phyloP scores from a whole-genome alignment of 2,329 filamentous ascomycete genomes.

The Acrodontium crateriforme region DNA sequence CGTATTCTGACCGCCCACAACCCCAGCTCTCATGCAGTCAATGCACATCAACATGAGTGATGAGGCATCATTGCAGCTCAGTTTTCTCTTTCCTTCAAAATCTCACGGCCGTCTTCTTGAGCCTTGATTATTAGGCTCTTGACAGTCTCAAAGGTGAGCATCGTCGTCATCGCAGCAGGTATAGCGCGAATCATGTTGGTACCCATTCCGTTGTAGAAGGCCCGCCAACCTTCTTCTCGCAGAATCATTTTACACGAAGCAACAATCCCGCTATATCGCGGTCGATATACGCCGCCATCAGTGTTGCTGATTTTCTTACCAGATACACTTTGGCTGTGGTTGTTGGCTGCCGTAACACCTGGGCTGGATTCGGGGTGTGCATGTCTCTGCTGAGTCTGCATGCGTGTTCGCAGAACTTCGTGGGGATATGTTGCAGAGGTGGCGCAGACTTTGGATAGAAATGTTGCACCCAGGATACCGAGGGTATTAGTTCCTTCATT shows the following conservation, averaged over 20 bases:
- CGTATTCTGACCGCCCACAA: no score
- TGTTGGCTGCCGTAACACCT: constrained; percentile 37
- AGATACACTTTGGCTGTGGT: constrained; percentile 18
- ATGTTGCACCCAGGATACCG: constrained; percentile 75
- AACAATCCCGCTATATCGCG: constrained; percentile 62
- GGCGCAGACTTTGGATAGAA: constrained; percentile 86
- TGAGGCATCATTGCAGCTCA: no score
- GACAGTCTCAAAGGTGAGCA: constrained; percentile 87
- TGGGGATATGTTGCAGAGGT: constrained; percentile 95
- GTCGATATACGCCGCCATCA: constrained; percentile 40
- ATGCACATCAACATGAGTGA: no score
- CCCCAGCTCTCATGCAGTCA: no score
- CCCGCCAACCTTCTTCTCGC: constrained; percentile 83
- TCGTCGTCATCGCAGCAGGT: constrained; percentile 89
- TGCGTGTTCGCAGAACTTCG: constrained; percentile 81
- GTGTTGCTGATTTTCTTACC: constrained; percentile 27
- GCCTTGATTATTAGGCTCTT: constrained; percentile 39
- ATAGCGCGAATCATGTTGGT: constrained; percentile 96
- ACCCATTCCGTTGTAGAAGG: constrained; percentile 93
- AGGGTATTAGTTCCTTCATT: constrained; percentile 48
- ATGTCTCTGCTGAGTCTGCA: constrained; percentile 83
- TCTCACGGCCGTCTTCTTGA: constrained; percentile 36
- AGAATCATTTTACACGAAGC: constrained; percentile 76
- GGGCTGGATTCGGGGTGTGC: constrained; percentile 28
- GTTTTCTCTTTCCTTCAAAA: constrained; percentile 11